Percentiles rank a stretch among this genome's conserved stretches.
Conservation (phyloP, 371 early-diverging fungal genomes). For the Mucor ambiguus region DNA sequence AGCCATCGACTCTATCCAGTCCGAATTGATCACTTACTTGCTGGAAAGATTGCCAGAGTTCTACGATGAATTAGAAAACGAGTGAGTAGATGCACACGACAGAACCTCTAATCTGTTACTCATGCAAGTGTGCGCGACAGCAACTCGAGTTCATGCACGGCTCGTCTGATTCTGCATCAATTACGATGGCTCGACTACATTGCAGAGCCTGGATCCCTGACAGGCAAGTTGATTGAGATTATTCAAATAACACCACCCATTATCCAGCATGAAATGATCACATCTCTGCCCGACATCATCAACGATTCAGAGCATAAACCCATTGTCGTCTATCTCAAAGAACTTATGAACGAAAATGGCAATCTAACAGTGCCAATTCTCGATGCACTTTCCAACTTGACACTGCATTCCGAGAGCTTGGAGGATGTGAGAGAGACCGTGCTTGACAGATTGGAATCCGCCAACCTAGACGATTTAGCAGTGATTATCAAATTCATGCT, state of each 20-base stretch:
- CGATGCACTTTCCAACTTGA: slow-evolving; percentile 76
- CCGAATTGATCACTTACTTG: slow-evolving; percentile 58
- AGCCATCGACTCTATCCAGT: slow-evolving; percentile 65
- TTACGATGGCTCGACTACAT: slow-evolving; percentile 81
- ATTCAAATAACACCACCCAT: slow-evolving; percentile 64
- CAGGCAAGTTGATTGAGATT: slow-evolving; percentile 74
- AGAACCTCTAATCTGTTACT: neutral
- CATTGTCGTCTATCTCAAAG: slow-evolving; percentile 64
- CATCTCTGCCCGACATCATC: slow-evolving; percentile 75
- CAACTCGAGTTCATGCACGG: slow-evolving; percentile 54
- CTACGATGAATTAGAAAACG: slow-evolving; percentile 60
- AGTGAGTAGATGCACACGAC: slow-evolving; percentile 19
- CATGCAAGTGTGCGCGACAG: slow-evolving; percentile 8
- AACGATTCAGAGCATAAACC: slow-evolving; percentile 75
- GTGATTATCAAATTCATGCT: slow-evolving; percentile 73
- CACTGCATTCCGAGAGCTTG: slow-evolving; percentile 57
- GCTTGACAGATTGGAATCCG: slow-evolving; percentile 65
- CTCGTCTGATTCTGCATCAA: slow-evolving; percentile 74
- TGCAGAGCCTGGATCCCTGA: slow-evolving; percentile 61
- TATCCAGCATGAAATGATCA: slow-evolving; percentile 78
- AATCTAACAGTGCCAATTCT: slow-evolving; percentile 73
- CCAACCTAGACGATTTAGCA: slow-evolving; percentile 71
- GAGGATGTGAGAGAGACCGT: slow-evolving; percentile 62
- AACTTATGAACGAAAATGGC: slow-evolving; percentile 62
- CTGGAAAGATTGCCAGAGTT: slow-evolving; percentile 71